Base-by-base conservation (phyloP, 1,284 basidiomycete species). In the Sporisorium scitamineum region DNA sequence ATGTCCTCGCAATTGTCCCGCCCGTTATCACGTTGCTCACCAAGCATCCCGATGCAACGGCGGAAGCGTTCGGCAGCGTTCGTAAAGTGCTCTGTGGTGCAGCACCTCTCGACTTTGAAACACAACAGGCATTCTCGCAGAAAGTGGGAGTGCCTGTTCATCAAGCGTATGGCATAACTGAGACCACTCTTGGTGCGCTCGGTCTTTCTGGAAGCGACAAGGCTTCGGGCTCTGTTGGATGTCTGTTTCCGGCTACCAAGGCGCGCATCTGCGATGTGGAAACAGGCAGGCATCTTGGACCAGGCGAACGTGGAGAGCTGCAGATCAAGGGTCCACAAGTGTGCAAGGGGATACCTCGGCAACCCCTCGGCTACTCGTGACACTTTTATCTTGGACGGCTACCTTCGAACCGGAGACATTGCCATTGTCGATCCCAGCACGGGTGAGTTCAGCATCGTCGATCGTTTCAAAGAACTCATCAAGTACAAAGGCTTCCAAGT, bases 381-480 rank as follows among this genome's bases (percentile, higher is more conserved):
- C 16, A 90, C 94, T 18, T 85, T 98, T 82, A 93, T 69, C 18
- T n/a, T 56, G 8, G 81, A 82, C 44, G 71, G 80, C 31, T 84
- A 70, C 70, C 74, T 81, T 47, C 70, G 76, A 45, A 81, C 80
- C 8, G 82, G 82, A 5, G 82, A 84, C 50, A 70, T 84, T 56
- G 82, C 78, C 16, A 55, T 80, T n/a, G 52, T 62, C 26, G 63
- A 72, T 29, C 52, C 63, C 1, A 61, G 63, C 39, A 70, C 72
- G 1, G 70, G 61, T 26, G 54, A 67, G 51, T 74, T 83, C 47
- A 74, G 66, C 59, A 80, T 83, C 42, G 80, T 83, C 7, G 81
- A 84, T 56, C 78, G 82, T 2, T 66, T 73, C 42, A 84, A 84
- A 63, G 80, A 83, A 61, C 67, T 82, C 6, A 82, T 83, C 68